Base-by-base conservation (phyloP, 2,329 filamentous ascomycete species). In the Penicillium decumbens region DNA sequence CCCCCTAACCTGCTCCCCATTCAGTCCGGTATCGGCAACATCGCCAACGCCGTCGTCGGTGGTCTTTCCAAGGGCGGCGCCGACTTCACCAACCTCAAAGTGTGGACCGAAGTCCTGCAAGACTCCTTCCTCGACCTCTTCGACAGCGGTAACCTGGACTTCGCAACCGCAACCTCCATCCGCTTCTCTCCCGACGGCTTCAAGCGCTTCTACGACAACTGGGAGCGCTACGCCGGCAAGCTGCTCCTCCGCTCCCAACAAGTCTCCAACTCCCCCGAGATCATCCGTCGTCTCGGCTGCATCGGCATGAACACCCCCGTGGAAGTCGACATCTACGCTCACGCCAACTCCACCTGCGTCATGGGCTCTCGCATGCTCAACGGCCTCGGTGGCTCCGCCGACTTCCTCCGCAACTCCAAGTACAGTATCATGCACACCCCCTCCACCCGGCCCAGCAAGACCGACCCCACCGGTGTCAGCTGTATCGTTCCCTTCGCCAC, bases 231-330 rank as follows among this genome's bases (percentile, higher is more conserved):
- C 72, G 77, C 86, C 43, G 79, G 85, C 66, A 92, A 91, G 76
- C 81, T 95, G 2, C 85, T 95, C 49, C 83, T 95, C 41, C 87
- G 90, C 55, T 85, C 85, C n/a, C 89, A 95, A 75, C 82, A 88
- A 67, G 87, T 95, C 8, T 91, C 87, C 64, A 95, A 95, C 79
- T 87, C 84, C 2, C 89, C 89, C 51, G 89, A 95, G 73, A 90
- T 95, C 73, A 95, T 95, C 75, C 83, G 88, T 47, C 82, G 89
- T 24, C 77, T 95, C 1, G 89, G 89, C 53, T 84, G 90, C 58
- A 95, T 95, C 61, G 89, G 88, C 68, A 95, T 95, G 89, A 95
- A 95, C 79, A 95, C 89, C 0, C 89, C 89, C 20, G 88, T 95
- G 41, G 90, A 95, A 73, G 89, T 95, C 13, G 90, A 95, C 73